Percentiles rank a stretch among this genome's conserved stretches.
Conservation (phyloP, 148 eudicot genomes). For the Cornus florida region DNA sequence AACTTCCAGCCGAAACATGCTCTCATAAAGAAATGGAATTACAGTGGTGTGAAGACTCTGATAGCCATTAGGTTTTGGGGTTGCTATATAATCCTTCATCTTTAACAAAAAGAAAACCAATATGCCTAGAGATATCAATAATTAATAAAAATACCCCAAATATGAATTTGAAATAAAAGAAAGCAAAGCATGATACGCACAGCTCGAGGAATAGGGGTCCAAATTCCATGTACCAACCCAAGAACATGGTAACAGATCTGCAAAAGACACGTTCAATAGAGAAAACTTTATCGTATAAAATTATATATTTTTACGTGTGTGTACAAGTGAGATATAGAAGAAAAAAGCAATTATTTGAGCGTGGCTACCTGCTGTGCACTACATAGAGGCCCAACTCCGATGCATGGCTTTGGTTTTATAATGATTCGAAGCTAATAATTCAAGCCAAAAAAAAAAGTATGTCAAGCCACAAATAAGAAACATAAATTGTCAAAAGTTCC, state of each 20-base stretch:
- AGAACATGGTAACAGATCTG: slow-evolving; percentile 97
- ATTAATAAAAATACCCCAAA: not conserved
- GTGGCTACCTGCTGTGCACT: slow-evolving; percentile 79
- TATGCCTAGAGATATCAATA: not conserved
- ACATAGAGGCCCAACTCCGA: slow-evolving; percentile 85
- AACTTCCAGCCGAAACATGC: slow-evolving; percentile 96
- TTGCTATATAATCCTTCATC: slow-evolving; percentile 97
- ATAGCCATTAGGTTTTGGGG: slow-evolving; percentile 96
- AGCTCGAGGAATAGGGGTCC: slow-evolving; percentile 94
- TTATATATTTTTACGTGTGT: not conserved
- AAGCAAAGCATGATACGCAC: slow-evolving; percentile 46
- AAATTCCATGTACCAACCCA: slow-evolving; percentile 92
- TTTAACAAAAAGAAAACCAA: slow-evolving; percentile 32
- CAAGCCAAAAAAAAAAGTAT: slow-evolving; percentile 9
- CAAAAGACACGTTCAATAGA: slow-evolving; percentile 24
- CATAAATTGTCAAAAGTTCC: not conserved
- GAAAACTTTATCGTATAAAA: not conserved
- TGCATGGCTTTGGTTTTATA: slow-evolving; percentile 80
- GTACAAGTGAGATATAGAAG: not conserved
- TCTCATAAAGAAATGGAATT: slow-evolving; percentile 96
- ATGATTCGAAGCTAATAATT: slow-evolving; percentile 71
- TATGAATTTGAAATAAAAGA: slow-evolving; percentile 5
- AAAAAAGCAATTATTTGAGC: not conserved
- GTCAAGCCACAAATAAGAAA: slow-evolving; percentile 8
- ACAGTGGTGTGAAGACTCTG: slow-evolving; percentile 98